Base-by-base conservation (phyloP, 192 early-diverging fungal genomes). In the Entrophospora sp. region DNA sequence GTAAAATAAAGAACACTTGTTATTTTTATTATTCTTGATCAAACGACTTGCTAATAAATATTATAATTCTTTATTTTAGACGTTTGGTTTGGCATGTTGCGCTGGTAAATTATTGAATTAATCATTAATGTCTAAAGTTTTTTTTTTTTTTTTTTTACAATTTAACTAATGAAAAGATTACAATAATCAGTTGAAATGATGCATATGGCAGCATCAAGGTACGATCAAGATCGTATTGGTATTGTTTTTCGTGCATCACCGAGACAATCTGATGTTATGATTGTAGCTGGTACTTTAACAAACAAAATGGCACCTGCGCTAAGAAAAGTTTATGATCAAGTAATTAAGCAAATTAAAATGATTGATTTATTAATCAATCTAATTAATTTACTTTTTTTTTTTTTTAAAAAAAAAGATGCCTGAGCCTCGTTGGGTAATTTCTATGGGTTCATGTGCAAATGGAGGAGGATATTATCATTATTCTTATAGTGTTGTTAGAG, bases 401-500 rank as follows among this genome's bases (percentile, higher is more conserved):
- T 28, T 56, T 13, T 30, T 5, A 4, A 31, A 31, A 9, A 18
- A 25, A 34, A 28, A 91, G 82, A 95, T 98, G 92, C 94, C 95
- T 31, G 92, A 96, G 75, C 95, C 95, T 52, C 88, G 94, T 56
- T 98, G 95, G 95, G 95, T 98, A 18, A 93, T 98, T 59, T 95
- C 93, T n/a, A 98, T 98, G 95, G 95, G 95, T 38, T 90, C 87
- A 57, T 98, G 89, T 63, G 93, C 95, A 34, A 96, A 96, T 74
- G 93, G 93, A 68, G 95, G 95, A 64, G 95, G 95, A 55, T 98
- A 98, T 82, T 98, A 98, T 78, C 95, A 98, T 79, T 98, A 98
- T 82, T 91, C 89, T 45, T 96, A 96, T 75, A 84, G 89, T 64
- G 94, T 96, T 44, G 95, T 97, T 43, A 85, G 95, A 52, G 93